A percentile compares a stretch with the other conserved stretches of the same genome.
These are phyloP conservation scores for Penicillium sp. DNA, from an alignment of 2,329 filamentous ascomycete genomes.

Conservation along the genomic window DNA sequence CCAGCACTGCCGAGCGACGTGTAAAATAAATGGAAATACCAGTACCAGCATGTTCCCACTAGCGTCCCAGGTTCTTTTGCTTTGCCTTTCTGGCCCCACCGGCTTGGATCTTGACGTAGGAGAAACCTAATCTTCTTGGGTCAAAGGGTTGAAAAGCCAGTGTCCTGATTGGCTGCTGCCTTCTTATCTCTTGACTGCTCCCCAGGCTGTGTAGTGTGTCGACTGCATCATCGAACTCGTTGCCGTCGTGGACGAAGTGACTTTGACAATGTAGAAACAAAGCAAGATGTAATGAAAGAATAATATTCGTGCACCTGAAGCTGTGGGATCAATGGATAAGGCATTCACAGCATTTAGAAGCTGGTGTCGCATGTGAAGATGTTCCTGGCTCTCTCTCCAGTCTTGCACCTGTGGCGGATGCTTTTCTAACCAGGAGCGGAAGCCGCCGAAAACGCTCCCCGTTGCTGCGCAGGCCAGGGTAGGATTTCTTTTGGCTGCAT, in stretches of 20 bases:
- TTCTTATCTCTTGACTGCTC: constrained; percentile 36
- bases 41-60: constrained; percentile 18
- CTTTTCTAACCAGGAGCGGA: constrained; percentile 21
- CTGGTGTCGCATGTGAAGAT: neutral
- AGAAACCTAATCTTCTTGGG: constrained; percentile 40
- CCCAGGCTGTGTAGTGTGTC: constrained; percentile 7
- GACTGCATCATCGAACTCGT: neutral
- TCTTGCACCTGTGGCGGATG: constrained; percentile 5
- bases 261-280: no score
- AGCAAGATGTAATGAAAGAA: neutral
- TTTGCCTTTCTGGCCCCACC: constrained; percentile 27
- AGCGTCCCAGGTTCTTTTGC: constrained; percentile 20
- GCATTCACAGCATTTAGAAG: neutral
- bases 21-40: constrained; percentile 10
- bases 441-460: constrained; percentile 24
- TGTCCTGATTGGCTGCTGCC: constrained; percentile 34
- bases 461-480: constrained; percentile 3
- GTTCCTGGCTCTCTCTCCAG: no score
- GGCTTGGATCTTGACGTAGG: constrained; percentile 43
- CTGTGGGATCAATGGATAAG: neutral
- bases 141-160: constrained; percentile 34
- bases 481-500: constrained; percentile 10
- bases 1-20: neutral
- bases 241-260: neutral
- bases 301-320: neutral